These are phyloP conservation scores for Asterella californica DNA, from an alignment of 225 moss, liverwort and hornwort genomes.

Conservation along the genomic window DNA sequence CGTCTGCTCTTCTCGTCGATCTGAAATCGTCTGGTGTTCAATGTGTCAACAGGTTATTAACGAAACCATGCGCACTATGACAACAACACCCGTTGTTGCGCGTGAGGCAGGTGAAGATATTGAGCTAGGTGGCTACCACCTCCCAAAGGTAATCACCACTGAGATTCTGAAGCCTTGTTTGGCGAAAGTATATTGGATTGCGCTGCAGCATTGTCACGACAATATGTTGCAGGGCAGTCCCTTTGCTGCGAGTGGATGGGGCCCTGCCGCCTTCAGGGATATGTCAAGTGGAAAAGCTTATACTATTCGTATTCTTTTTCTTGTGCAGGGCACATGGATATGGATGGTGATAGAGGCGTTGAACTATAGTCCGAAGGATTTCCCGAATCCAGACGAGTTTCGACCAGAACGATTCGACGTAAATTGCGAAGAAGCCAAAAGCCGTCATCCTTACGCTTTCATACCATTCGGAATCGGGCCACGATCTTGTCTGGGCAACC, in stretches of 20 bases:
- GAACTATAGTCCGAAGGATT: constrained; percentile 25
- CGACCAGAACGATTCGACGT: constrained; percentile 32
- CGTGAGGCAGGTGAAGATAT: constrained; percentile 23
- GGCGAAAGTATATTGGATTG: too few species aligned
- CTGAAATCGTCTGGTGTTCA: not conserved
- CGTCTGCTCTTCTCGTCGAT: not conserved
- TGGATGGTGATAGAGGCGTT: constrained; percentile 33
- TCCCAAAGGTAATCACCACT: constrained; percentile 23
- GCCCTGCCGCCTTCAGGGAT: too few species aligned
- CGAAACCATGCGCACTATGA: constrained; percentile 30
- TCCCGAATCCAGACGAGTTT: constrained; percentile 26
- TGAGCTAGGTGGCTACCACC: constrained; percentile 28
- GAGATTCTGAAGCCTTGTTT: not conserved
- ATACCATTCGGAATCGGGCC: constrained; percentile 36
- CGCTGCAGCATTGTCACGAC: too few species aligned
- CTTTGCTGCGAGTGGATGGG: too few species aligned
- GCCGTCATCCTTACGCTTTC: constrained; percentile 30
- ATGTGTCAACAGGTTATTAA: constrained; percentile 26
- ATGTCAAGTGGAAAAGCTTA: not conserved
- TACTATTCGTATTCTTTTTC: not conserved
- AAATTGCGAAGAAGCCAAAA: constrained; percentile 25
- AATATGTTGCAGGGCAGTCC: too few species aligned
- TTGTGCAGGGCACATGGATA: constrained; percentile 27
- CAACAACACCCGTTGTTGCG: constrained; percentile 31
- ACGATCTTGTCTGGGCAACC: constrained; percentile 29